Conservation (phyloP, 2,329 filamentous ascomycete species). For the Endocalyx cinctus region DNA sequence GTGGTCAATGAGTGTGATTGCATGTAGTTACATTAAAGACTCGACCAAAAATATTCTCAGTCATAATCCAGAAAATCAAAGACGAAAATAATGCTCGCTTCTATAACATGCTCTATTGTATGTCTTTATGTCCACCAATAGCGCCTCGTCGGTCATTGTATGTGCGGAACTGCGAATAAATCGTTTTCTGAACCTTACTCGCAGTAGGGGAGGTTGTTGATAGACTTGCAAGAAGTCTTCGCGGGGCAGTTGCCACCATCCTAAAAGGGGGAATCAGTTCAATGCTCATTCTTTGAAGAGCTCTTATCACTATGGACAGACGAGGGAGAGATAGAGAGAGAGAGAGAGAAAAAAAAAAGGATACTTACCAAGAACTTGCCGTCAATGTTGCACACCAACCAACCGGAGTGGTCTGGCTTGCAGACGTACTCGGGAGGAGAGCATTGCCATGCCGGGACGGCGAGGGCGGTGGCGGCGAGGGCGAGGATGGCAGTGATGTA, state of each 20-base stretch:
- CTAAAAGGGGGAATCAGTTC: slow-evolving; percentile 9
- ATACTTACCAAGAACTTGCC: slow-evolving; percentile 20
- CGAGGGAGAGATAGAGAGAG: not conserved
- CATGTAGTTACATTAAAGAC: too few species aligned
- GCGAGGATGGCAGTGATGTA: slow-evolving; percentile 15
- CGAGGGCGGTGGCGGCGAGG: slow-evolving; percentile 15
- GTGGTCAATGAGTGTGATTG: too few species aligned
- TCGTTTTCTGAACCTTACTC: too few species aligned
- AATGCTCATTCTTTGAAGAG: slow-evolving; percentile 1
- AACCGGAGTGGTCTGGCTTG: slow-evolving; percentile 22
- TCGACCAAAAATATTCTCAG: too few species aligned
- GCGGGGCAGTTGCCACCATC: slow-evolving; percentile 20
- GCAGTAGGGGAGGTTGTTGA: slow-evolving; percentile 26
- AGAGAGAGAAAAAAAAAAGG: not conserved
- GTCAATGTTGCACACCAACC: slow-evolving; percentile 26
- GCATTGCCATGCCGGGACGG: slow-evolving; percentile 12
- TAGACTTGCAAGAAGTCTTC: slow-evolving; percentile 19
- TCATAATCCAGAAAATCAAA: too few species aligned
- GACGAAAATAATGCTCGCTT: too few species aligned
- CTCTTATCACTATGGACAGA: not conserved
- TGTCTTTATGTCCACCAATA: too few species aligned
- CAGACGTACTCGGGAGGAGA: slow-evolving; percentile 21
- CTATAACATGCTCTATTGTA: too few species aligned
- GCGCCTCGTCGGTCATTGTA: too few species aligned
- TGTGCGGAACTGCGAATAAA: too few species aligned